Conservation (phyloP, 2,329 filamentous ascomycete species). For the Penicillium sp. region DNA sequence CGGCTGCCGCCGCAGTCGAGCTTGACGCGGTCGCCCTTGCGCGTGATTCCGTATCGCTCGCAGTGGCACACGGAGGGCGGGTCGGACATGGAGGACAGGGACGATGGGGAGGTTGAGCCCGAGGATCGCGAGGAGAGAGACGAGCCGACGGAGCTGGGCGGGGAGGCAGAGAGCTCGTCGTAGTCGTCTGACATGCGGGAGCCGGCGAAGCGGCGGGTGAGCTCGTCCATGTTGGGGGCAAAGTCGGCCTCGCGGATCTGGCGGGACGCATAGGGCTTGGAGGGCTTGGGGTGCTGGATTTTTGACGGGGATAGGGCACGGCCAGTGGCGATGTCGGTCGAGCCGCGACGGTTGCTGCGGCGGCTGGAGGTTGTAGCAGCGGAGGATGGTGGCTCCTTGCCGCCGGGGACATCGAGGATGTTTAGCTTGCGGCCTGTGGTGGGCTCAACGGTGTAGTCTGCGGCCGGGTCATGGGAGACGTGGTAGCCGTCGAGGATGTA, state of each 20-base stretch:
- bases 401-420: conserved; percentile 86
- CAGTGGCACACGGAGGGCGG: conserved; percentile 76
- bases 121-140: conserved; percentile 75
- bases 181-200: conserved; percentile 73
- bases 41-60: conserved; percentile 95
- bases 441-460: conserved; percentile 87
- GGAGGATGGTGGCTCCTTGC: conserved; percentile 50
- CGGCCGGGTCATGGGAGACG: conserved; percentile 92
- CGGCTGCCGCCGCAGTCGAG: conserved; percentile 90
- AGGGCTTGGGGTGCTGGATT: conserved; percentile 89
- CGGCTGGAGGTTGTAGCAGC: conserved; percentile 19
- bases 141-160: conserved; percentile 68
- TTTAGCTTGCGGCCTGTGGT: conserved; percentile 97
- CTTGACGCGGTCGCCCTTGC: conserved; percentile 90
- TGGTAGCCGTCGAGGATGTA: conserved; percentile 99
- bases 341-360: conserved; percentile 50
- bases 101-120: conserved; percentile 59
- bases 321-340: conserved; percentile 78
- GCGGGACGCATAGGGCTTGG: conserved; percentile 84
- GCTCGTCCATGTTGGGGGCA: conserved; percentile 76
- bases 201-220: conserved; percentile 76
- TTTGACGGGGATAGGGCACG: conserved; percentile 85
- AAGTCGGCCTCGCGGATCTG: conserved; percentile 85
- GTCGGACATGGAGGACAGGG: conserved; percentile 70
- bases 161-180: conserved; percentile 75